phyloP scores from a whole-genome alignment of 2,329 filamentous ascomycete genomes.

The Penicillium sp. region DNA sequence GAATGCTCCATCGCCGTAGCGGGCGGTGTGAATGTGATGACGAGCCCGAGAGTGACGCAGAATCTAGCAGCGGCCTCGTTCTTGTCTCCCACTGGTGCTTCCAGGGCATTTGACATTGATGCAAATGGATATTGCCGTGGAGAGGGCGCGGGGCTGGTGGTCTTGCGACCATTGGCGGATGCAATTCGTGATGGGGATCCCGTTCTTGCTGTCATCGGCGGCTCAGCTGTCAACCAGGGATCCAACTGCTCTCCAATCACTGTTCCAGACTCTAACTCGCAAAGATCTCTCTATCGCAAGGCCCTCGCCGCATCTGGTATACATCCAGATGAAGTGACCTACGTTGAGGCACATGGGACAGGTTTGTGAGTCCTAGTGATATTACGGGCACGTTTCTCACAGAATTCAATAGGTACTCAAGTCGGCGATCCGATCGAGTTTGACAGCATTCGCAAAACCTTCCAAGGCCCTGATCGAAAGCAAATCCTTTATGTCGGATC shows the following conservation, averaged over 20 bases:
- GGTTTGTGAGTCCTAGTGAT: not conserved
- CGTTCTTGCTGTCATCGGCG: constrained; percentile 22
- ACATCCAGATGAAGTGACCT: constrained; percentile 12
- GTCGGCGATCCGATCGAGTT: constrained; percentile 24
- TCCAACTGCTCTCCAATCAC: constrained; percentile 19
- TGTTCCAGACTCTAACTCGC: constrained; percentile 19
- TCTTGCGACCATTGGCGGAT: constrained; percentile 21
- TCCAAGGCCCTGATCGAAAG: constrained; percentile 12
- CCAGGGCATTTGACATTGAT: constrained; percentile 46
- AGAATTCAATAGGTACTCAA: constrained; percentile 10
- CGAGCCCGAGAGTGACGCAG: constrained; percentile 25
- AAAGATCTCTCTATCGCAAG: constrained; percentile 13
- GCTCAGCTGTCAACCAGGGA: constrained; percentile 22
- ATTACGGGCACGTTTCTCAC: not conserved
- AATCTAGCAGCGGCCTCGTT: constrained; percentile 41
- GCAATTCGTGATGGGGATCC: constrained; percentile 22
- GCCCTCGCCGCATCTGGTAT: not conserved
- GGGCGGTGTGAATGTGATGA: constrained; percentile 39
- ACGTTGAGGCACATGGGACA: constrained; percentile 23
- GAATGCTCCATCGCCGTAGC: constrained; percentile 33
- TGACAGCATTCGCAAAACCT: constrained; percentile 21
- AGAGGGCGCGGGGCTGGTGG: constrained; percentile 18
- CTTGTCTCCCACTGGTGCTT: constrained; percentile 47
- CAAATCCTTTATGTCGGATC: constrained; percentile 22
- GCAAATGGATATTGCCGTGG: constrained; percentile 6